A percentile compares a stretch with the other conserved stretches of the same genome.
These are phyloP conservation scores for Magnaporthales sp. DNA, from an alignment of 2,329 filamentous ascomycete genomes.

Conservation along the genomic window DNA sequence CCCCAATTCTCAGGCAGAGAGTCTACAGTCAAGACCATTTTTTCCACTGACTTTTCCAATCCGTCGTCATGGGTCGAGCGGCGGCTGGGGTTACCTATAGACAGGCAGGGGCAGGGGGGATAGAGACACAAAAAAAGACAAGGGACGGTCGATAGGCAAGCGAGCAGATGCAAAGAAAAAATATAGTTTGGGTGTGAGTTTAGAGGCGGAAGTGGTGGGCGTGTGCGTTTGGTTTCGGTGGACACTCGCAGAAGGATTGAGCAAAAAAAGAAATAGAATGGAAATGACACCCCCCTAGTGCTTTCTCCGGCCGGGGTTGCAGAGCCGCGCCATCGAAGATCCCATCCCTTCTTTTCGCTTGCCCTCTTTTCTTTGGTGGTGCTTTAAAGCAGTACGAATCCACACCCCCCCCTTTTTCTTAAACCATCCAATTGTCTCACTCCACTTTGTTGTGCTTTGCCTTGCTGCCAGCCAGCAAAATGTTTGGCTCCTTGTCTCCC, in stretches of 20 bases:
- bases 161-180: background rate
- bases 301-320: background rate
- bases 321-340: background rate
- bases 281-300: background rate
- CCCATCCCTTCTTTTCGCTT: background rate
- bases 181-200: background rate
- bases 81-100: background rate
- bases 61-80: background rate
- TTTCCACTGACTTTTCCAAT: background rate
- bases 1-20: background rate
- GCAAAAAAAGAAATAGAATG: background rate
- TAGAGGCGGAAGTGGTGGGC: background rate
- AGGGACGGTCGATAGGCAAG: background rate
- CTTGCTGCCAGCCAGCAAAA: background rate
- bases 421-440: background rate
- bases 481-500: background rate
- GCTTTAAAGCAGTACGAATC: background rate
- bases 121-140: background rate
- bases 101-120: background rate
- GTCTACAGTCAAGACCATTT: background rate
- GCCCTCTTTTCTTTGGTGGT: background rate
- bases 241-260: background rate
- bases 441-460: background rate
- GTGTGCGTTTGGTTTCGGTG: background rate
- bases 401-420: background rate